Evolutionary conservation across 345 rosid genomes (phyloP).

Genomic region (Eucalyptus viminalis): DNA sequence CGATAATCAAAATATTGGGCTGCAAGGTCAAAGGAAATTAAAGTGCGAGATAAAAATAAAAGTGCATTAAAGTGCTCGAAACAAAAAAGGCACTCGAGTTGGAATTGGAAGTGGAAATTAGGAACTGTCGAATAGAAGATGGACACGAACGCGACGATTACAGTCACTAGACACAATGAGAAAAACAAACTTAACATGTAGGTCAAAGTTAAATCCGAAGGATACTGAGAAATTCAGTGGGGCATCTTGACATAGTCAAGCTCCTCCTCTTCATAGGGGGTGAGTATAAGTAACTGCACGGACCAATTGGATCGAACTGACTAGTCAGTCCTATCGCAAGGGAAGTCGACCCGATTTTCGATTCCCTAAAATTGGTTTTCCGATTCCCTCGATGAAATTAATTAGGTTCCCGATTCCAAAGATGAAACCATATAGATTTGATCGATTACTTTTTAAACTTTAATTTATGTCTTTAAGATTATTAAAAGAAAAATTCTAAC

Average conservation of each 20-base stretch:
- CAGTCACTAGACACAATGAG: too few species aligned
- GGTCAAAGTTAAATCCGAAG: too few species aligned
- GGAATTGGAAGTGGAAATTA: not conserved
- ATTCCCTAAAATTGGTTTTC: too few species aligned
- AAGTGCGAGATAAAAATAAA: not conserved
- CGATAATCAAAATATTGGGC: not conserved
- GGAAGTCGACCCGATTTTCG: rapidly evolving
- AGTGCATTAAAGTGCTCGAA: not conserved
- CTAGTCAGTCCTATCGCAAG: rapidly evolving
- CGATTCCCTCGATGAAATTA: rapidly evolving
- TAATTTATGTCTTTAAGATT: too few species aligned
- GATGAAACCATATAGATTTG: too few species aligned
- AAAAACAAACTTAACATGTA: not conserved
- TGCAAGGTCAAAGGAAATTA: not conserved
- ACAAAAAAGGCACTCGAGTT: not conserved
- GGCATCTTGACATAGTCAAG: not conserved
- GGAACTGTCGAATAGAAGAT: too few species aligned
- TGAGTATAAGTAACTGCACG: too few species aligned
- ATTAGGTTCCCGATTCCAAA: too few species aligned
- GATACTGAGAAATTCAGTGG: not conserved
- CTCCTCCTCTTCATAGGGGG: not conserved
- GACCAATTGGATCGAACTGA: rapidly evolving
- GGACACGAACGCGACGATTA: not conserved
- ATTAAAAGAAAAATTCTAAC: too few species aligned
- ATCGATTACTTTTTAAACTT: too few species aligned